These are phyloP conservation scores for Turritis glabra DNA, from an alignment of 345 rosid genomes.

Conservation along the genomic window DNA sequence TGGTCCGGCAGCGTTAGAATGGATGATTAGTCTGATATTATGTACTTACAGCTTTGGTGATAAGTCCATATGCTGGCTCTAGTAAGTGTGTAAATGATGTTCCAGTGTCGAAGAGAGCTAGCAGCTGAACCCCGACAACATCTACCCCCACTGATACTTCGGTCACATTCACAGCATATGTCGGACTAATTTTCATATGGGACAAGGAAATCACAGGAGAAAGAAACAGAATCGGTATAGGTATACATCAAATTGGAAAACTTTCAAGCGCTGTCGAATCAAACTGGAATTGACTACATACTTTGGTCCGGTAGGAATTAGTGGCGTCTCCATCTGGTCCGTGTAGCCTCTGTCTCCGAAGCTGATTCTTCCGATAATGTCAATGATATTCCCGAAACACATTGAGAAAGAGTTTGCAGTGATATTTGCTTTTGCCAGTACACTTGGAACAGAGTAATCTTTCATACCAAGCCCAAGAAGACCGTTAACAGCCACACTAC, in stretches of 20 bases:
- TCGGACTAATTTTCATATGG: constrained; percentile 43
- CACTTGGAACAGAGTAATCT: constrained; percentile 77
- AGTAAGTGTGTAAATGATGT: constrained; percentile 75
- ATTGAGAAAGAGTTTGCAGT: constrained; percentile 86
- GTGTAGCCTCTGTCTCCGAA: constrained; percentile 89
- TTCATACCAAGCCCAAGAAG: constrained; percentile 84
- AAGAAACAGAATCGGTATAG: neutral
- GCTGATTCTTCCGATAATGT: constrained; percentile 70
- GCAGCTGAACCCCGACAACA: constrained; percentile 43
- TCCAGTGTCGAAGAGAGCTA: constrained; percentile 80
- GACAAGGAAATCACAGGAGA: neutral
- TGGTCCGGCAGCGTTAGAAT: neutral
- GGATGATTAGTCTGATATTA: neutral
- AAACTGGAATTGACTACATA: constrained; percentile 22
- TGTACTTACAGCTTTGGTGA: constrained; percentile 60
- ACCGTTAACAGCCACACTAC: constrained; percentile 67
- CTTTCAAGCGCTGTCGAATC: neutral
- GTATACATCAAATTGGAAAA: neutral
- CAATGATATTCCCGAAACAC: constrained; percentile 60
- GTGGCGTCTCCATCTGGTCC: constrained; percentile 74
- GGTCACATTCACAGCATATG: constrained; percentile 69
- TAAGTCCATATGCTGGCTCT: constrained; percentile 68
- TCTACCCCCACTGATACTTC: constrained; percentile 50
- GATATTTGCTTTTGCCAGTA: constrained; percentile 61
- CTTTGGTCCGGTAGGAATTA: constrained; percentile 50